Base-by-base conservation (phyloP, 78 protist species). In the Cavenderia fasciculata region DNA sequence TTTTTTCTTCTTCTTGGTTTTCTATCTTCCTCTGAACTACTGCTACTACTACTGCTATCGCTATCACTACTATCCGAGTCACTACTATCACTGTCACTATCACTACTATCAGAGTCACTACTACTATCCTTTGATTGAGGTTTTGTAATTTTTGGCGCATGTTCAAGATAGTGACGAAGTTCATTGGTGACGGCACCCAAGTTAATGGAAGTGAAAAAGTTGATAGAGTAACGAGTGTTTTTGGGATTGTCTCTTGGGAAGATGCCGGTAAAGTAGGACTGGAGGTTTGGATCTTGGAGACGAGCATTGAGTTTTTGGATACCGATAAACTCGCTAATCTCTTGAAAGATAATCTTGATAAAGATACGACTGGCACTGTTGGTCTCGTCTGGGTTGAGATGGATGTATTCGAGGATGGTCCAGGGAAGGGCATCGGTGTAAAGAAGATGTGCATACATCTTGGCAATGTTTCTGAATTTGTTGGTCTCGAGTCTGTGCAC, bases 171-270 rank as follows among this genome's bases (percentile, higher is more conserved):
- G 70, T 95, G 94, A 47, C 98, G 85, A 27, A 96, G 66, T 1
- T 74, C 92, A 27, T 62, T 68, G 29, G 98, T 95, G 46, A 98
- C 79, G 51, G 95, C 97, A 40, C 99, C 99, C 19, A 97, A 86
- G 21, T 95, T 97, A 52, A 98, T 97, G 8, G 96, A 84, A 0
- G 98, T 97, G 88, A 95, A 98, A 86, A 97, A 98, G 87, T 98
- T 98, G 97, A 98, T 98, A 21, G 99, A 94, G 41, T 96, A 97
- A 40, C 99, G 94, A 41, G 97, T 96, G 85, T 97, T 88, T 62
- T 78, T 73, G 10, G 98, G 97, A 69, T 90, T 65, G 92, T 97
- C 99, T 57, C 36, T 68, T 6, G 99, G 99, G 57, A 98, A 91
- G 14, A 96, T 63, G 29, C 90, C 87, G 23, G n/a, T 40, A 52